Percentiles rank a stretch among this genome's conserved stretches.
These are phyloP conservation scores for Ceratobasidium sp. DNA, from an alignment of 1,284 basidiomycete genomes.

Conservation along the genomic window DNA sequence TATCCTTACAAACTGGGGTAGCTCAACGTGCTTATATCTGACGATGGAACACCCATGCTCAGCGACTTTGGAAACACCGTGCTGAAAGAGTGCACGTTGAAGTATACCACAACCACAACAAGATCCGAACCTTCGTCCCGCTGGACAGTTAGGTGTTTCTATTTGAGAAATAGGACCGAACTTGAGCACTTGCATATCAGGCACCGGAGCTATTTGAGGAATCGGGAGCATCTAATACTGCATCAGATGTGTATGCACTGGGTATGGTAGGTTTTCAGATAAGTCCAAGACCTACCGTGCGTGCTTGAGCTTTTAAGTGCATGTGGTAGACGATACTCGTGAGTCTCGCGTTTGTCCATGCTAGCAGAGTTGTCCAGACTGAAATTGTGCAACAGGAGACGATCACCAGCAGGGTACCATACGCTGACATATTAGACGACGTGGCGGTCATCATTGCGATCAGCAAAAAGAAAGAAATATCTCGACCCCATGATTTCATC, in stretches of 20 bases:
- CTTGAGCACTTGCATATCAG: no score
- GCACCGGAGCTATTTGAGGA: conserved; percentile 10
- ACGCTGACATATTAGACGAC: not conserved
- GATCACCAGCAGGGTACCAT: conserved; percentile 6
- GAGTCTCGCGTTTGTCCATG: no score
- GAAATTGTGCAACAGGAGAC: no score
- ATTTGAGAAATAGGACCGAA: not conserved
- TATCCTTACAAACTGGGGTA: not conserved
- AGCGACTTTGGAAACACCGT: conserved; percentile 22
- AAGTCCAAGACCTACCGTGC: not conserved
- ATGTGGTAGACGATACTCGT: no score
- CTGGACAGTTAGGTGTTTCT: not conserved
- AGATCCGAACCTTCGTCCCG: not conserved
- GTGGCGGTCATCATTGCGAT: no score
- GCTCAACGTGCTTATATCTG: conserved; percentile 9
- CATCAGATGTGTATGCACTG: not conserved
- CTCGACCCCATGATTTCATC: not conserved
- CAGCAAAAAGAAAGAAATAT: no score
- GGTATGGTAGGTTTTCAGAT: conserved; percentile 5
- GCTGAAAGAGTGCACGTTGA: not conserved
- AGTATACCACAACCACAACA: not conserved
- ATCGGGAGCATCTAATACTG: not conserved
- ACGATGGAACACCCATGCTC: not conserved
- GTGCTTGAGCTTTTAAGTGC: not conserved
- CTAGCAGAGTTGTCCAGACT: no score